Conservation (phyloP, 768 basidiomycete species). For the Dendrothele bispora region DNA sequence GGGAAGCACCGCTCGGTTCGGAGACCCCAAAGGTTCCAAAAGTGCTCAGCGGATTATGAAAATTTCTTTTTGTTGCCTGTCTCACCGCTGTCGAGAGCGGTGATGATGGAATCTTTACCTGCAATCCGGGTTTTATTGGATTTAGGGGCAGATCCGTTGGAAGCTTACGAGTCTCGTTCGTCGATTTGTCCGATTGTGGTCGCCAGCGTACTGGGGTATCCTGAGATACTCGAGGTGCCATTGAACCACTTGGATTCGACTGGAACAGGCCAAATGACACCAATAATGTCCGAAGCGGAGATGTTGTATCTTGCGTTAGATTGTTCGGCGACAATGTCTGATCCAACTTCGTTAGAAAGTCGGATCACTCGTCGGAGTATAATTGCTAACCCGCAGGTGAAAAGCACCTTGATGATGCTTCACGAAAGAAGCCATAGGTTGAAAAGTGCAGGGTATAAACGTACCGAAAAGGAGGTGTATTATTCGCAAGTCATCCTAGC, state of each 20-base stretch:
- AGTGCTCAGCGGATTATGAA: slow-evolving; percentile 9
- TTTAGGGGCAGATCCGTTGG: slow-evolving; percentile 10
- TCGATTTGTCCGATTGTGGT: neutral
- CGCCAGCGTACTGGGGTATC: neutral
- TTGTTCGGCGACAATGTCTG: slow-evolving; percentile 1
- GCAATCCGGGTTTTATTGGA: slow-evolving; percentile 5
- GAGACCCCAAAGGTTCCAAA: neutral
- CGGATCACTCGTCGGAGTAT: slow-evolving; percentile 6
- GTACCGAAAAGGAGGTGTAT: neutral
- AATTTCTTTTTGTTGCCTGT: slow-evolving; percentile 8
- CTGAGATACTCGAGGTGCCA: slow-evolving; percentile 1
- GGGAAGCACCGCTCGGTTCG: neutral
- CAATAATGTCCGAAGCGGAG: slow-evolving; percentile 1
- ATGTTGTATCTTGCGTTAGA: slow-evolving; percentile 4
- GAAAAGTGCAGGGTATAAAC: neutral
- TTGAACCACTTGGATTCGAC: neutral
- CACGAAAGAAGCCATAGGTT: slow-evolving; percentile 4
- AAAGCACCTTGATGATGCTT: slow-evolving; percentile 7
- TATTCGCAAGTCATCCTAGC: neutral
- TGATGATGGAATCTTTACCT: slow-evolving; percentile 8
- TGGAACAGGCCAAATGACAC: neutral
- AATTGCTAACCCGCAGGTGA: slow-evolving; percentile 3
- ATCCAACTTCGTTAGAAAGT: slow-evolving; percentile 9
- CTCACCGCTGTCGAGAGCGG: slow-evolving; percentile 11
- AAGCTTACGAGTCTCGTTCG: neutral